Conservation (phyloP, 78 protist species). For the Parvularia atlantis region DNA sequence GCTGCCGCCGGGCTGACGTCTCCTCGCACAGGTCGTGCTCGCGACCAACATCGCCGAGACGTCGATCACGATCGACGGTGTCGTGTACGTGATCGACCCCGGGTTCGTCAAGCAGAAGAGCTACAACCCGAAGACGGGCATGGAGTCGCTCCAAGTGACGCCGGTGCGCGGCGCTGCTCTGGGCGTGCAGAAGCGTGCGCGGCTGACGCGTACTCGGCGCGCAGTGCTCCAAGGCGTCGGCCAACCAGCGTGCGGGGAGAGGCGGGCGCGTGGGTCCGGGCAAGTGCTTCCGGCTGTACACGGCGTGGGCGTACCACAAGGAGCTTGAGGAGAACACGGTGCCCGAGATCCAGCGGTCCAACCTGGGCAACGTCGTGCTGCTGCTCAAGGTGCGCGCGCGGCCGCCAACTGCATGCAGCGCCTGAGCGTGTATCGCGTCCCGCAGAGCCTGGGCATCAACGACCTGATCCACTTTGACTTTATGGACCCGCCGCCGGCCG, state of each 20-base stretch:
- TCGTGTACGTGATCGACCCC: slow-evolving; percentile 93
- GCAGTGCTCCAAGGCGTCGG: slow-evolving; percentile 65
- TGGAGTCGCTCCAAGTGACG: slow-evolving; percentile 89
- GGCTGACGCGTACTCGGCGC: no score
- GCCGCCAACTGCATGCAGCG: no score
- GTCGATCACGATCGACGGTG: slow-evolving; percentile 86
- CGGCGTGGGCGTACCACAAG: slow-evolving; percentile 81
- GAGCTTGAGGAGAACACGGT: slow-evolving; percentile 78
- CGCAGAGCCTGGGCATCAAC: slow-evolving; percentile 86
- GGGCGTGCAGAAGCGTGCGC: no score
- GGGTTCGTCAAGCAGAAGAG: slow-evolving; percentile 87
- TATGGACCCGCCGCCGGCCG: slow-evolving; percentile 98
- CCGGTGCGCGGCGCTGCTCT: slow-evolving; percentile 59
- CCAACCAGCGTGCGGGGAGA: slow-evolving; percentile 91
- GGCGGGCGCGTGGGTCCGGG: slow-evolving; percentile 96
- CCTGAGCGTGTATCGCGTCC: no score
- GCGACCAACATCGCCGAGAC: slow-evolving; percentile 99
- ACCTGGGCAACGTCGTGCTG: slow-evolving; percentile 51
- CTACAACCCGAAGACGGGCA: slow-evolving; percentile 83
- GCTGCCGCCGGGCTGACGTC: no score
- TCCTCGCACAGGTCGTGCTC: no score
- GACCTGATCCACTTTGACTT: slow-evolving; percentile 93
- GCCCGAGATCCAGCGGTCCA: slow-evolving; percentile 98
- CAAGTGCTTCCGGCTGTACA: slow-evolving; percentile 84
- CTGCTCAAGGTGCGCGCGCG: no score